phyloP scores from a whole-genome alignment of 2,329 filamentous ascomycete genomes.

The Neofusicoccum umdonicola region DNA sequence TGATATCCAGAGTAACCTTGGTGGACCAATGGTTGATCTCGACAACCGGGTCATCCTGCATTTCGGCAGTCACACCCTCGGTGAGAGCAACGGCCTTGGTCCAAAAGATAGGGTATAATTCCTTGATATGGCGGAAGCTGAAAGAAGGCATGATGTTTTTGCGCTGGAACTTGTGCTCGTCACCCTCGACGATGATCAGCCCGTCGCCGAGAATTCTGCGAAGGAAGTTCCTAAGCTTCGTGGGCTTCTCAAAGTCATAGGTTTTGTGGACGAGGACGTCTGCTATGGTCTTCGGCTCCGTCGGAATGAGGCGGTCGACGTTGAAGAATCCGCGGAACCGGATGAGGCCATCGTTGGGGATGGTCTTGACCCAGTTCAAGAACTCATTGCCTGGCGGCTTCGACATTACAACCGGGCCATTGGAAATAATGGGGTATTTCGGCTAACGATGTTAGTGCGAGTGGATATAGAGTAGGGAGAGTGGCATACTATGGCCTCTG shows the following conservation, averaged over 20 bases:
- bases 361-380: conserved; percentile 36
- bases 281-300: conserved; percentile 43
- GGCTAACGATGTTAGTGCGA: conserved; percentile 21
- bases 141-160: conserved; percentile 81
- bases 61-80: conserved; percentile 56
- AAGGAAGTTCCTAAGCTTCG: conserved; percentile 44
- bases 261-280: conserved; percentile 53
- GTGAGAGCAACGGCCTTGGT: conserved; percentile 68
- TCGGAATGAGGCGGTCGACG: conserved; percentile 36
- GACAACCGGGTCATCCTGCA: conserved; percentile 43
- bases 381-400: conserved; percentile 33
- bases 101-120: conserved; percentile 85
- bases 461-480: background rate
- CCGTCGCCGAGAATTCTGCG: conserved; percentile 51
- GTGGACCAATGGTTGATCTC: conserved; percentile 45
- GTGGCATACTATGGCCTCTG: conserved; percentile 25
- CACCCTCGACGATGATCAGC: conserved; percentile 51
- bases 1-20: conserved; percentile 47
- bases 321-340: conserved; percentile 40
- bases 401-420: conserved; percentile 35
- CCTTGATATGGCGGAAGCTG: conserved; percentile 79
- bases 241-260: conserved; percentile 56
- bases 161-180: conserved; percentile 55
- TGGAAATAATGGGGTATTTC: conserved; percentile 32
- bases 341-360: conserved; percentile 42